phyloP scores from a whole-genome alignment of 306 rosid genomes.

The Trifolium dubium region DNA sequence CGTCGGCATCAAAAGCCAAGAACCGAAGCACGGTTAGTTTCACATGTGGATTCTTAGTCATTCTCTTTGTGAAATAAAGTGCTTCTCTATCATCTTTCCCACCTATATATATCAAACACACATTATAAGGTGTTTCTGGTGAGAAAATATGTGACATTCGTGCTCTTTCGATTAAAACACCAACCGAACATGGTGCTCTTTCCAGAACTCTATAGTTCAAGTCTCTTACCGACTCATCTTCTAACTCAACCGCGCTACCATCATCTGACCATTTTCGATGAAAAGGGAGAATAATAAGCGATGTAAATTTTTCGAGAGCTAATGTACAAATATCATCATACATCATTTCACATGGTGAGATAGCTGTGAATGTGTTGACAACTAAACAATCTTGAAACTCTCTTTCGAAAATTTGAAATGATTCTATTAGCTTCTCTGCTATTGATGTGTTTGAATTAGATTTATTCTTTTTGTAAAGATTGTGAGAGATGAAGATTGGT shows the following conservation, averaged over 20 bases:
- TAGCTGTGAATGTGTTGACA: constrained; percentile 57
- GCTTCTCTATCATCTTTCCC: constrained; percentile 81
- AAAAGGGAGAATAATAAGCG: constrained; percentile 68
- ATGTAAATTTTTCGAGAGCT: constrained; percentile 62
- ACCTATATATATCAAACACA: constrained; percentile 68
- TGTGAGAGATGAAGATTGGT: constrained; percentile 66
- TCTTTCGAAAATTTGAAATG: constrained; percentile 49
- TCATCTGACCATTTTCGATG: constrained; percentile 61
- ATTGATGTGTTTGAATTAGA: constrained; percentile 7
- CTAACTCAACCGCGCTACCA: constrained; percentile 51
- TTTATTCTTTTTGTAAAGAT: constrained; percentile 49
- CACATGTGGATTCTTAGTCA: constrained; percentile 47
- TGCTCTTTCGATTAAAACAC: constrained; percentile 53
- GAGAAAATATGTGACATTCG: constrained; percentile 43
- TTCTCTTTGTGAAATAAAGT: constrained; percentile 48
- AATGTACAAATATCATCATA: constrained; percentile 68
- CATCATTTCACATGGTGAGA: constrained; percentile 67
- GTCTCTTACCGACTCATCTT: constrained; percentile 50
- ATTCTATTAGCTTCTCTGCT: constrained; percentile 45
- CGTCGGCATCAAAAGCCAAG: not conserved
- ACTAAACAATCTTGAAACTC: constrained; percentile 36
- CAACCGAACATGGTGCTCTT: constrained; percentile 76
- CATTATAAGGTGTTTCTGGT: constrained; percentile 22
- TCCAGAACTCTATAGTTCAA: constrained; percentile 56
- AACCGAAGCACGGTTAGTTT: constrained; percentile 49